Percentiles rank a stretch among this genome's conserved stretches.
Evolutionary conservation across 1,284 basidiomycete species (phyloP).

Genomic region (Cryptococcus sp.): DNA sequence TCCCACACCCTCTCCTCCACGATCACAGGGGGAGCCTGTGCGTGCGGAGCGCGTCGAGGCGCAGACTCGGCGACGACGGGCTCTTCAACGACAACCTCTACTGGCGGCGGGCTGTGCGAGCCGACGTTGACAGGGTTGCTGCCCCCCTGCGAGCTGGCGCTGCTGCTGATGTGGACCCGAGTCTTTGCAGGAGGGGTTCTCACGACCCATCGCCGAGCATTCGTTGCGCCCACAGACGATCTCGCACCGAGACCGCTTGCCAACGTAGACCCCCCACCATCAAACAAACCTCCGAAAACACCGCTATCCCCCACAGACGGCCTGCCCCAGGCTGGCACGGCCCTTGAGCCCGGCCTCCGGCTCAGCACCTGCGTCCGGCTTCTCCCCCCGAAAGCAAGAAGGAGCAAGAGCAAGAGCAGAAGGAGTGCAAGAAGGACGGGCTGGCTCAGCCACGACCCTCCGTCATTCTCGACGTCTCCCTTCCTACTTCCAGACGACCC

Average conservation of each 20-base stretch:
- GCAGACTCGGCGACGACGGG: not conserved
- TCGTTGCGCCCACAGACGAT: no score
- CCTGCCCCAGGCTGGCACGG: not conserved
- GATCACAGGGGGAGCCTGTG: conserved; percentile 5
- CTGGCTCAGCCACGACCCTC: conserved; percentile 6
- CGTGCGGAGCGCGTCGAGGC: not conserved
- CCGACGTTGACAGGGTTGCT: conserved; percentile 17
- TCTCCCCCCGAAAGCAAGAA: conserved; percentile 4
- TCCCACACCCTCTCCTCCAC: conserved; percentile 15
- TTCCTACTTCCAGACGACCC: not conserved
- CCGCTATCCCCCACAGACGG: not conserved
- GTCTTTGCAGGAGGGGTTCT: conserved; percentile 7
- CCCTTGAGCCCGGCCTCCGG: no score
- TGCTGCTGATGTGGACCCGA: conserved; percentile 22
- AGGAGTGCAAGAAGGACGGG: conserved; percentile 9
- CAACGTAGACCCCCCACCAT: no score
- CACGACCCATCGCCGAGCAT: conserved; percentile 7
- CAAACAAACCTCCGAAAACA: conserved; percentile 4
- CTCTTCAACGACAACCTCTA: conserved; percentile 5
- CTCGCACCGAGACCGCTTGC: no score
- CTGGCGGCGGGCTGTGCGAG: not conserved
- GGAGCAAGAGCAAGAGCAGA: conserved; percentile 6
- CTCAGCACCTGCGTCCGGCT: not conserved
- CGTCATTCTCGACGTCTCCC: not conserved
- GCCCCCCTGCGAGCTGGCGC: conserved; percentile 25